Percentiles rank a stretch among this genome's conserved stretches.
Evolutionary conservation across 2,329 filamentous ascomycete genomes (phyloP).

Genomic region (Cordyceps tenuipes): DNA sequence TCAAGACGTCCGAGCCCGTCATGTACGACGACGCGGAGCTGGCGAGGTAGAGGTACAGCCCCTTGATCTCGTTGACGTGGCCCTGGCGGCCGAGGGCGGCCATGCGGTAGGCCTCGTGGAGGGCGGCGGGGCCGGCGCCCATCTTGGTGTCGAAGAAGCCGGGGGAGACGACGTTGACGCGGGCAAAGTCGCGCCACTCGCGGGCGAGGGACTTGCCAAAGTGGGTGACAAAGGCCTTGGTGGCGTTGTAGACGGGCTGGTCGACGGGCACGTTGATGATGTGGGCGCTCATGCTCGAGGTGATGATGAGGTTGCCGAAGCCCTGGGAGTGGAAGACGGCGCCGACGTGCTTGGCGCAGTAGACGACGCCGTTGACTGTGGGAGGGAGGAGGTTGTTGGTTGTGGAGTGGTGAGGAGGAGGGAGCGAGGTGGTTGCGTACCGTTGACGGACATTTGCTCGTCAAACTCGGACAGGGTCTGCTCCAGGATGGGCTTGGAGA

Average conservation of each 20-base stretch:
- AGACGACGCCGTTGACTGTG: conserved; percentile 37
- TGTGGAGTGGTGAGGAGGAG: too few species aligned
- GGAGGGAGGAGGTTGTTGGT: too few species aligned
- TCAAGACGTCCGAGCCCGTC: conserved; percentile 40
- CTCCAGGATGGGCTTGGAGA: conserved; percentile 47
- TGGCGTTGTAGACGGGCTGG: conserved; percentile 48
- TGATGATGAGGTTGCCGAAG: conserved; percentile 43
- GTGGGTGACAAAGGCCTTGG: conserved; percentile 48
- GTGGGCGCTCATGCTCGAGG: conserved; percentile 39
- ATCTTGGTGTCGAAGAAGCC: conserved; percentile 49
- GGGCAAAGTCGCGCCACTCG: conserved; percentile 49
- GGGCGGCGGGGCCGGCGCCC: conserved; percentile 32
- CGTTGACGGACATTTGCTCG: conserved; percentile 44
- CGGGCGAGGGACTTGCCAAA: conserved; percentile 46
- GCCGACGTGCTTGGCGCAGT: conserved; percentile 35
- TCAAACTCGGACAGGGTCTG: conserved; percentile 42
- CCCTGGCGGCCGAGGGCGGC: conserved; percentile 22
- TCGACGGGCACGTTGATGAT: conserved; percentile 45
- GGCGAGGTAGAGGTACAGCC: conserved; percentile 42
- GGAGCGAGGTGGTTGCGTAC: conserved; percentile 23
- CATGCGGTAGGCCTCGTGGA: conserved; percentile 43
- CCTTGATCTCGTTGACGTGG: conserved; percentile 7
- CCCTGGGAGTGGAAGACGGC: conserved; percentile 35
- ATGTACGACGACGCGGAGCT: conserved; percentile 43
- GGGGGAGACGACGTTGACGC: conserved; percentile 43